Evolutionary conservation across 805 yeast genomes (phyloP).

Genomic region (Blastobotrys terrestris): DNA sequence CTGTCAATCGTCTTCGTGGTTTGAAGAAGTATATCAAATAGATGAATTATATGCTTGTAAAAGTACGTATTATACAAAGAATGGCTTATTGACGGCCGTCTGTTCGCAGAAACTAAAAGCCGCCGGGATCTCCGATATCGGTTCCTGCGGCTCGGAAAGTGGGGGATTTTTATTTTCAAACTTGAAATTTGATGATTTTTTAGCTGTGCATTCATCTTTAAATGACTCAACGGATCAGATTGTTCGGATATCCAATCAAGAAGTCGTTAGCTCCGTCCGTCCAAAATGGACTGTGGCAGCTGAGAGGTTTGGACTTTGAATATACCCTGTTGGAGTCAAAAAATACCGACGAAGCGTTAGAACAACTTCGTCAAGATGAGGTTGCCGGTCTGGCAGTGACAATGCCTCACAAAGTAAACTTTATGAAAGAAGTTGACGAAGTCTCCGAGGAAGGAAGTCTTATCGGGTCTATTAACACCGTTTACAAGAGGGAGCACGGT

Average conservation of each 20-base stretch:
- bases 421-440: neutral
- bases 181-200: no score
- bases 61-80: no score
- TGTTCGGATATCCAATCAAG: neutral
- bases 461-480: neutral
- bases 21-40: slow-evolving; percentile 54
- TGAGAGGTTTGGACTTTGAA: neutral
- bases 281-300: neutral
- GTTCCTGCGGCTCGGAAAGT: neutral
- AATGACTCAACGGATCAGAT: neutral
- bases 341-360: neutral
- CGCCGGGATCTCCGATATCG: neutral
- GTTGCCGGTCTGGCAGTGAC: neutral
- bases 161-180: no score
- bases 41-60: neutral
- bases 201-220: neutral
- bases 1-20: slow-evolving; percentile 66
- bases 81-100: no score
- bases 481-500: neutral
- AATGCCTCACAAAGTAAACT: neutral
- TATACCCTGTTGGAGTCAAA: neutral
- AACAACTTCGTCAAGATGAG: neutral
- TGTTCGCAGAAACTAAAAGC: no score
- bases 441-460: neutral
- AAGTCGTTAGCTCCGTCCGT: neutral